Conservation (phyloP, 352 stramenopile species). For the Phytophthora sp. region DNA sequence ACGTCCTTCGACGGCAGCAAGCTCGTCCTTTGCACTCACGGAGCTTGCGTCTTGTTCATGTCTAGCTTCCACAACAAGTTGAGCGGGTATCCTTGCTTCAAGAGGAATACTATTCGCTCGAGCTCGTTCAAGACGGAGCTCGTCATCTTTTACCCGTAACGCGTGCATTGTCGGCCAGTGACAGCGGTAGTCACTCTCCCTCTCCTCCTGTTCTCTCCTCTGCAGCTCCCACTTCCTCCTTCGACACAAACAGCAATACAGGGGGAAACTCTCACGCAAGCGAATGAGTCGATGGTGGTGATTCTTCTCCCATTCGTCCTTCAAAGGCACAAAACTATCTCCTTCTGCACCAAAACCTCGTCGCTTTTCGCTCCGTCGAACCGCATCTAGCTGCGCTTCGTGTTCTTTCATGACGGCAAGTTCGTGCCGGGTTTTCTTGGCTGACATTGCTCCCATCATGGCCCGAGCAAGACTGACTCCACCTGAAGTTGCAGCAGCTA, state of each 20-base stretch:
- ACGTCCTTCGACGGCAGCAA: not conserved
- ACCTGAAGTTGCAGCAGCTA: slow-evolving; percentile 31
- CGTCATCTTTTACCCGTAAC: slow-evolving; percentile 54
- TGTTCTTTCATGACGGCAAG: slow-evolving; percentile 49
- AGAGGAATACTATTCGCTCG: slow-evolving; percentile 12
- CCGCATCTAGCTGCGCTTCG: slow-evolving; percentile 38
- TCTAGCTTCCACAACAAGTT: not conserved
- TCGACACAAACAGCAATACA: slow-evolving; percentile 73
- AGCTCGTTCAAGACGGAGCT: slow-evolving; percentile 38
- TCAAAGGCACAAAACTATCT: slow-evolving; percentile 34
- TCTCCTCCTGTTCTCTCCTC: slow-evolving; percentile 50
- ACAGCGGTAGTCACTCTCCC: slow-evolving; percentile 50
- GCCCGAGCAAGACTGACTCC: slow-evolving; percentile 44
- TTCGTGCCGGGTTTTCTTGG: slow-evolving; percentile 65
- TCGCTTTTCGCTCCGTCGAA: slow-evolving; percentile 27
- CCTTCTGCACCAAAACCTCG: slow-evolving; percentile 25
- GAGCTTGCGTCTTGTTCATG: not conserved
- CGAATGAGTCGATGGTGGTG: slow-evolving; percentile 74
- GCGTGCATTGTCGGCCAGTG: slow-evolving; percentile 42
- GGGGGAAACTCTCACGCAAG: slow-evolving; percentile 24
- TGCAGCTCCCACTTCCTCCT: slow-evolving; percentile 66
- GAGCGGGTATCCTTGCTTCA: not conserved
- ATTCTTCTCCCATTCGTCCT: slow-evolving; percentile 73
- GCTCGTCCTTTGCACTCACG: slow-evolving; percentile 20
- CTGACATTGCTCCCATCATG: slow-evolving; percentile 56